Evolutionary conservation across 2,329 filamentous ascomycete genomes (phyloP).

Genomic region (Xylariaceae sp.): DNA sequence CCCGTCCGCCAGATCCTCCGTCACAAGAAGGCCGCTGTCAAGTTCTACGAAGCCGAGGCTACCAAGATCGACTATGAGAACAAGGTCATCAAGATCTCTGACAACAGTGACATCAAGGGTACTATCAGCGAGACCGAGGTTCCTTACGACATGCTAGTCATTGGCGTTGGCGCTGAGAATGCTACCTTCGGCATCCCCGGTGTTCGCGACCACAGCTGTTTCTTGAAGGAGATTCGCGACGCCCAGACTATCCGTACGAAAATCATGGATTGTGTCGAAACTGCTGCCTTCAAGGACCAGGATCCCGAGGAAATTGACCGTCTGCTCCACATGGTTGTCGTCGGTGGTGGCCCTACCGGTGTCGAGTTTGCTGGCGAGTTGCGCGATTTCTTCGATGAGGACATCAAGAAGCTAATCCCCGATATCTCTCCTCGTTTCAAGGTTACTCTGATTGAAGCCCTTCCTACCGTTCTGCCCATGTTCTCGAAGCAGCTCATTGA

Average conservation of each 20-base stretch:
- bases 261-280: conserved; percentile 99
- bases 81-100: conserved; percentile 83
- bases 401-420: conserved; percentile 96
- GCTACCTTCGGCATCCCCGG: conserved; percentile 97
- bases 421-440: conserved; percentile 94
- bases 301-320: conserved; percentile 82
- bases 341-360: conserved; percentile 89
- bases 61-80: conserved; percentile 92
- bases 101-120: conserved; percentile 91
- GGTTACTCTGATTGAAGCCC: conserved; percentile 93
- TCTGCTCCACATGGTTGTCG: conserved; percentile 95
- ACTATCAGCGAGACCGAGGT: conserved; percentile 79
- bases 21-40: conserved; percentile 88
- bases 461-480: conserved; percentile 93
- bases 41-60: conserved; percentile 96
- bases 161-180: conserved; percentile 96
- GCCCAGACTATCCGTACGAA: conserved; percentile 95
- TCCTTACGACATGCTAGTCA: conserved; percentile 95
- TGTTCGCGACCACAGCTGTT: conserved; percentile 91
- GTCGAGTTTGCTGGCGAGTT: conserved; percentile 98
- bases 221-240: conserved; percentile 96
- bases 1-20: conserved; percentile 93
- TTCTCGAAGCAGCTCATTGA: conserved; percentile 99
- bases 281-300: conserved; percentile 97
- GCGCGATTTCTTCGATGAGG: conserved; percentile 97